Conservation (phyloP, 495 filamentous ascomycete species). For the Tuber melanosporum region DNA sequence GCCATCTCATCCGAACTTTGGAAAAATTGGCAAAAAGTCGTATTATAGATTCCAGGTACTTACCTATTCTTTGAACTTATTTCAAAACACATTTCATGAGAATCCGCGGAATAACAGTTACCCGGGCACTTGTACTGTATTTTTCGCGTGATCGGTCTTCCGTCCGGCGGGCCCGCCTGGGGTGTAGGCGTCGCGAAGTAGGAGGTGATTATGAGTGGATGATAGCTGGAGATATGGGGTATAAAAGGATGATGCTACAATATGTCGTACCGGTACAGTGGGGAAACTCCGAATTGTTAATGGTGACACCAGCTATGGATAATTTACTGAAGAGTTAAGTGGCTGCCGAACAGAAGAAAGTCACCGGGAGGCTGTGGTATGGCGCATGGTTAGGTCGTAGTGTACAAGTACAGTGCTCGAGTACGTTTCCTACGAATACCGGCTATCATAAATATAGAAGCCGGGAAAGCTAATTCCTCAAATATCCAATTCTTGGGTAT, state of each 20-base stretch:
- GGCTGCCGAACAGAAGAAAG: not conserved
- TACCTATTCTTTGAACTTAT: too few relatives aligned
- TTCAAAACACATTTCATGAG: too few relatives aligned
- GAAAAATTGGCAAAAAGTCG: too few relatives aligned
- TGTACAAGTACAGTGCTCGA: too few relatives aligned
- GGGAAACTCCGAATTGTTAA: not conserved
- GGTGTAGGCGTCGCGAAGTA: not conserved
- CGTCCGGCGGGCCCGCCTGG: too few relatives aligned
- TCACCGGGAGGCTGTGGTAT: not conserved
- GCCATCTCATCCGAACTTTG: too few relatives aligned
- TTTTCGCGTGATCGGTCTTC: too few relatives aligned
- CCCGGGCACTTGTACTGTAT: too few relatives aligned
- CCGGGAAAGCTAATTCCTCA: not conserved
- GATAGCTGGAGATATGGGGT: not conserved
- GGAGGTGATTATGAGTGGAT: not conserved
- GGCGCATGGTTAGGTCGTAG: not conserved
- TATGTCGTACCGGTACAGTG: not conserved
- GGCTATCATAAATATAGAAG: not conserved
- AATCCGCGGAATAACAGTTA: too few relatives aligned
- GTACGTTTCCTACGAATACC: not conserved
- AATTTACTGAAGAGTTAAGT: not conserved
- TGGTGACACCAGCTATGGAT: not conserved
- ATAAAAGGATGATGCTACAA: not conserved
- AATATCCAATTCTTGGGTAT: not conserved
- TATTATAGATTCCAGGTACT: too few relatives aligned